These are phyloP conservation scores for Stentor coeruleus DNA, from an alignment of 73 alveolate species.

Conservation along the genomic window DNA sequence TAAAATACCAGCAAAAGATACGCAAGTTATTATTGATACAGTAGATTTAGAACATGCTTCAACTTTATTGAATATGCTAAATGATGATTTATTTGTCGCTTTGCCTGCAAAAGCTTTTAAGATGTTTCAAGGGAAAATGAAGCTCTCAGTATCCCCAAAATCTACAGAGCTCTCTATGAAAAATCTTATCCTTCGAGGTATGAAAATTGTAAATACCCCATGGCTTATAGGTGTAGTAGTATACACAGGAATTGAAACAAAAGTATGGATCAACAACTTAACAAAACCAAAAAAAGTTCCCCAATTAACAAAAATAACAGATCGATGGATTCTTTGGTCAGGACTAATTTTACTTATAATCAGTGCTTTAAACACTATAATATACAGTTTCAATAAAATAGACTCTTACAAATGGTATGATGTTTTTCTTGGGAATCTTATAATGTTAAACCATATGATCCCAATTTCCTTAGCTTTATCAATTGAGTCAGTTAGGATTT, in stretches of 20 bases:
- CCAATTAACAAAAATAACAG: background rate
- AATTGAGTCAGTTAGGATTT: background rate
- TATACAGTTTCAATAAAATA: background rate
- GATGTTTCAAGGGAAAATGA: background rate
- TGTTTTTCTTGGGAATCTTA: background rate
- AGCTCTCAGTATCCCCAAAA: background rate
- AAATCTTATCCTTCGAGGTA: background rate
- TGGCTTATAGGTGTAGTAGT: background rate
- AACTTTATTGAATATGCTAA: background rate
- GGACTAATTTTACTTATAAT: background rate
- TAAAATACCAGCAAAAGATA: background rate
- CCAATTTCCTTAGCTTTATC: background rate
- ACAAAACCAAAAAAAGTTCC: background rate
- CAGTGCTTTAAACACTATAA: background rate
- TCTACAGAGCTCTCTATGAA: background rate
- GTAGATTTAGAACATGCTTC: background rate
- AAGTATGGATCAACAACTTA: background rate
- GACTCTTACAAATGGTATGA: background rate
- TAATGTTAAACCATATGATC: background rate
- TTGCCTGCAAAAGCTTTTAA: background rate
- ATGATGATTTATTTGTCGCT: background rate
- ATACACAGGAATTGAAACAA: constrained; percentile 22
- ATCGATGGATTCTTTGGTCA: background rate
- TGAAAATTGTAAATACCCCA: background rate
- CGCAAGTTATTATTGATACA: constrained; percentile 15